Evolutionary conservation across 768 basidiomycete species (phyloP).

Genomic region (Rhodotorula graminis): DNA sequence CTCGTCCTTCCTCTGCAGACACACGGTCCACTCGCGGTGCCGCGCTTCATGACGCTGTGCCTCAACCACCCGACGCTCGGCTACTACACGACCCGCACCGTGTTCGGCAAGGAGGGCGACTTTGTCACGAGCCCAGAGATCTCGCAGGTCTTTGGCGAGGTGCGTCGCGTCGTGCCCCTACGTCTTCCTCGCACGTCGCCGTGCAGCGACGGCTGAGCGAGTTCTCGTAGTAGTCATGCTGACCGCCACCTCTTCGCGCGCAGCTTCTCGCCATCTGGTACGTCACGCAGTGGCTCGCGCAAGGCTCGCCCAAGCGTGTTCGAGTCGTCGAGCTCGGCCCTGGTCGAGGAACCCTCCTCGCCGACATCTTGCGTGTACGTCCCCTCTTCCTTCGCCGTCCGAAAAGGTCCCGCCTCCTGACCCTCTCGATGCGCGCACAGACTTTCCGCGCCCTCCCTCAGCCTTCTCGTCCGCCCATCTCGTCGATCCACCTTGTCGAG

Average conservation of each 20-base stretch:
- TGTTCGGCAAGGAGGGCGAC: constrained; percentile 83
- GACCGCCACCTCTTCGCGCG: not conserved
- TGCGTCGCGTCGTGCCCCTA: constrained; percentile 48
- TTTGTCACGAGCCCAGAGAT: constrained; percentile 97
- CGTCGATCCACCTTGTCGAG: constrained; percentile 42
- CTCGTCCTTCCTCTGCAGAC: constrained; percentile 52
- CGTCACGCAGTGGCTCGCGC: constrained; percentile 64
- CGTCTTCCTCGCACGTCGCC: not conserved
- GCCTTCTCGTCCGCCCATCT: constrained; percentile 20
- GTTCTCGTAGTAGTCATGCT: not conserved
- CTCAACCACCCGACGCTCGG: constrained; percentile 83
- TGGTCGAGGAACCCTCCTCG: constrained; percentile 85
- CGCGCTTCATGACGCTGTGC: constrained; percentile 87
- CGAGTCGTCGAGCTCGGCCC: constrained; percentile 89
- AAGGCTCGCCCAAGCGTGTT: constrained; percentile 54
- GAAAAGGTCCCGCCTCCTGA: constrained; percentile 39
- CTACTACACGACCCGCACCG: constrained; percentile 68
- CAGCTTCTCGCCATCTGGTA: constrained; percentile 87
- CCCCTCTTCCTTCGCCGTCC: not conserved
- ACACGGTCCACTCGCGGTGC: constrained; percentile 79
- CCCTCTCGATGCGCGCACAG: constrained; percentile 38
- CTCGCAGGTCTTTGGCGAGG: constrained; percentile 93
- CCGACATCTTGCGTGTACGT: constrained; percentile 76
- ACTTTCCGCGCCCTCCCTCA: constrained; percentile 51
- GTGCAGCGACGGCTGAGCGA: not conserved